Evolutionary conservation across 495 filamentous ascomycete genomes (phyloP), one percentile per base, ranked within the genome.

Genomic region (Neurospora sp.): DNA sequence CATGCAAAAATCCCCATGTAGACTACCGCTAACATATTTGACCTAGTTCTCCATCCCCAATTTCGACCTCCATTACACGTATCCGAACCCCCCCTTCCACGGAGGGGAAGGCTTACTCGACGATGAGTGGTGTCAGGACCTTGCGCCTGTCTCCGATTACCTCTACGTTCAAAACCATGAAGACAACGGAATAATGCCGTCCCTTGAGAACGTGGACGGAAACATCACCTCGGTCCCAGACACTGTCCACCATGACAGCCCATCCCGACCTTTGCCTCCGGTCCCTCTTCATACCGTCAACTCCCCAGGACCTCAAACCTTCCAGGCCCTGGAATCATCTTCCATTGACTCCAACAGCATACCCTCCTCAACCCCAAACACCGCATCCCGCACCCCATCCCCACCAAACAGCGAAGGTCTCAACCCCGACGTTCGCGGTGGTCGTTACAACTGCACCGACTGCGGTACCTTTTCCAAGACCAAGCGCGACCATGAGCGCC

Each of bases 111-210:
- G 0, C 9, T 2, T 27, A 0, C 3, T 9, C 4, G 10, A 22
- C 6, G 10, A 12, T 0, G n/a, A 27, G 0, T 59, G 48, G 48
- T 27, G 1, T 59, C 48, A 59, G 20, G 10, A 27, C 48, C 1
- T 59, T 10, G 1, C 9, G n/a, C 22, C 22, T 27, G 22, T 27
- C 22, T 14, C 10, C 20, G 0, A 6, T 0, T 1, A 6, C 20
- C 48, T 27, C 9, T n/a, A n/a, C n/a, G n/a, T n/a, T n/a, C n/a
- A n/a, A n/a, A n/a, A n/a, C 48, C 1, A 0, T 1, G 0, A 59
- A 2, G 48, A 16, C 9, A 1, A 27, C 0, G 48, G 48, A 59
- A 0, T 12, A 0, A 59, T 27, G 4, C 22, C 0, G 0, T 22
- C 44, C n/a, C 1, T 12, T 5, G 48, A 59, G 4, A 0, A 1